phyloP scores from a whole-genome alignment of 495 filamentous ascomycete species.

The Haplographium delicatum region DNA sequence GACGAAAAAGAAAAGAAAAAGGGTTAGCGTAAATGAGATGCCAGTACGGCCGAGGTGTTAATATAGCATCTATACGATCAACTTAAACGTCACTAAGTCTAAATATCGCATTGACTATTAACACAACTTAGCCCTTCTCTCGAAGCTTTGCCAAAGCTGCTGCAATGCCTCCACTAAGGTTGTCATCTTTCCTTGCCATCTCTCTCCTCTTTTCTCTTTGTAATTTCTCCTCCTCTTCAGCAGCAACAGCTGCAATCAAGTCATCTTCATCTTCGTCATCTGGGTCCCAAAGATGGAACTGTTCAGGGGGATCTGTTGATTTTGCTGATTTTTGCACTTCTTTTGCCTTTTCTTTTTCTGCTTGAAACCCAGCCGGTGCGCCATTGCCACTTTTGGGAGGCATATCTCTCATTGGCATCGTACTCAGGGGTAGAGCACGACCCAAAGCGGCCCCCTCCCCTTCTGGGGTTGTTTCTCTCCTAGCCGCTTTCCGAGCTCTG shows the following conservation, averaged over 20 bases:
- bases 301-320: conserved; percentile 2
- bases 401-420: conserved; percentile 32
- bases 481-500: conserved; percentile 59
- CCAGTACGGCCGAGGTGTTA: no score
- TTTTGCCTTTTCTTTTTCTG: neutral
- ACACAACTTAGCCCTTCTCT: no score
- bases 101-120: no score
- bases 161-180: conserved; percentile 47
- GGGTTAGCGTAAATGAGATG: no score
- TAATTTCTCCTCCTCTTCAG: conserved; percentile 28
- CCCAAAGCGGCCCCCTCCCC: conserved; percentile 22
- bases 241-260: conserved; percentile 41
- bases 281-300: conserved; percentile 18
- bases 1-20: no score
- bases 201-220: conserved; percentile 26
- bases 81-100: no score
- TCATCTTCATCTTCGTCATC: conserved; percentile 50
- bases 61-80: no score
- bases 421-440: conserved; percentile 34
- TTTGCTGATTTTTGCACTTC: neutral
- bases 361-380: neutral
- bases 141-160: conserved; percentile 48
- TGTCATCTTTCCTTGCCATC: conserved; percentile 26
- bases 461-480: conserved; percentile 23
- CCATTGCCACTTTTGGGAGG: neutral